Evolutionary conservation across 2,329 filamentous ascomycete species (phyloP).

Genomic region (Lasiodiplodia sp.): DNA sequence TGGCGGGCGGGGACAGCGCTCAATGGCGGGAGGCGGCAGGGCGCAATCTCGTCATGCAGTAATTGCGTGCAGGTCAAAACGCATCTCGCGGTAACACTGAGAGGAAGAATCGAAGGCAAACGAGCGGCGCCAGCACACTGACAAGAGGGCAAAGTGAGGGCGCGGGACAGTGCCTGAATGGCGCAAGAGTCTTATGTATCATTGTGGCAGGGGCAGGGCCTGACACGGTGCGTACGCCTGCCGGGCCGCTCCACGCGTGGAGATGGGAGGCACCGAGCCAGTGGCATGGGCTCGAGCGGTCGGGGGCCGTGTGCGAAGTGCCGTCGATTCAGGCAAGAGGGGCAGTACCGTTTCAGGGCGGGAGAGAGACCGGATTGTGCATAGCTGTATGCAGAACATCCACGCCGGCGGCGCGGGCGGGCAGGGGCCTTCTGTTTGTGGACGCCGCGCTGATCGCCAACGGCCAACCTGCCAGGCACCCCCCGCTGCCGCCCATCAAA

Average conservation of each 20-base stretch:
- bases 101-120: constrained; percentile 9
- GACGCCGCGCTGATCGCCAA: background rate
- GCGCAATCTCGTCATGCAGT: constrained; percentile 24
- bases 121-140: constrained; percentile 18
- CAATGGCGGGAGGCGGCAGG: constrained; percentile 12
- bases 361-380: constrained; percentile 17
- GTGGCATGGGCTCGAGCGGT: background rate
- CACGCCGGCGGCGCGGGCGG: constrained; percentile 14
- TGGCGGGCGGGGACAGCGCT: constrained; percentile 35
- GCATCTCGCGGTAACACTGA: constrained; percentile 15
- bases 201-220: constrained; percentile 14
- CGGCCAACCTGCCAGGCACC: background rate
- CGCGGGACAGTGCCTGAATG: constrained; percentile 11
- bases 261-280: constrained; percentile 11
- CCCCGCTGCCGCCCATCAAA: background rate
- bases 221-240: constrained; percentile 5
- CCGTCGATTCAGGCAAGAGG: constrained; percentile 23
- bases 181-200: constrained; percentile 27
- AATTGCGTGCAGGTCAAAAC: background rate
- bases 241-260: constrained; percentile 26
- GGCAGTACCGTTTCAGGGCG: constrained; percentile 23
- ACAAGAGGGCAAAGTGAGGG: background rate
- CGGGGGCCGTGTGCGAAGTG: no score
- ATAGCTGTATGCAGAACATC: constrained; percentile 24
- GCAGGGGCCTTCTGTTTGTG: constrained; percentile 18